Evolutionary conservation across 202 grass and related monocot genomes (phyloP).

Genomic region (Eragrostis tef): DNA sequence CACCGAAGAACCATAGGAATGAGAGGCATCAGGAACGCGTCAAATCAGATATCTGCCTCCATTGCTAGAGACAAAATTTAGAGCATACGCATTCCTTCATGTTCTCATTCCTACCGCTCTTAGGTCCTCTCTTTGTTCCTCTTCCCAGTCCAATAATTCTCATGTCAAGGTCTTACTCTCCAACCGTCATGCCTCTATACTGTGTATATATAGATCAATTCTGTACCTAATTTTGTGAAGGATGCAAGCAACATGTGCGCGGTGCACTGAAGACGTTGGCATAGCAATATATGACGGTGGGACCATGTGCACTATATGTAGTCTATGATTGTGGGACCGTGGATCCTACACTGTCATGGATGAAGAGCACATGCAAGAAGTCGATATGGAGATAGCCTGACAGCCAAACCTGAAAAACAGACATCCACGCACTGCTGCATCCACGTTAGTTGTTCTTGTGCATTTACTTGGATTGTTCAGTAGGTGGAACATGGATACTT

Average conservation of each 20-base stretch:
- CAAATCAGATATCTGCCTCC: neutral
- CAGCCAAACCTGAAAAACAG: neutral
- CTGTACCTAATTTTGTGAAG: neutral
- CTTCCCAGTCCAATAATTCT: neutral
- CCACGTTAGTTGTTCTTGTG: neutral
- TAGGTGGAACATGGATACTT: too few relatives aligned
- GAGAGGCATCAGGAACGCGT: slow-evolving; percentile 26
- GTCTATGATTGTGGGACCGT: neutral
- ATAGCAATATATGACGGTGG: neutral
- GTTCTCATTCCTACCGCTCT: slow-evolving; percentile 29
- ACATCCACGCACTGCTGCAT: too few relatives aligned
- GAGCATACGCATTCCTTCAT: slow-evolving; percentile 12
- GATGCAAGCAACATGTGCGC: too few relatives aligned
- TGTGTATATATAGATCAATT: neutral
- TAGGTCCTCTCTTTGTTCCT: slow-evolving; percentile 46
- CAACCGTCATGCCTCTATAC: neutral
- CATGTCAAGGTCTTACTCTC: neutral
- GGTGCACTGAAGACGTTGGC: too few relatives aligned
- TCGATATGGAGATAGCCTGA: neutral
- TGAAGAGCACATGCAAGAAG: neutral
- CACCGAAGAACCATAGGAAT: slow-evolving; percentile 41
- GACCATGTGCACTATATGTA: neutral
- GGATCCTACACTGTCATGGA: neutral
- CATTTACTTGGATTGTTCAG: neutral
- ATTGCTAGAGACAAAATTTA: neutral